phyloP scores from a whole-genome alignment of 495 filamentous ascomycete genomes.

The Chaetomium cochliodes region DNA sequence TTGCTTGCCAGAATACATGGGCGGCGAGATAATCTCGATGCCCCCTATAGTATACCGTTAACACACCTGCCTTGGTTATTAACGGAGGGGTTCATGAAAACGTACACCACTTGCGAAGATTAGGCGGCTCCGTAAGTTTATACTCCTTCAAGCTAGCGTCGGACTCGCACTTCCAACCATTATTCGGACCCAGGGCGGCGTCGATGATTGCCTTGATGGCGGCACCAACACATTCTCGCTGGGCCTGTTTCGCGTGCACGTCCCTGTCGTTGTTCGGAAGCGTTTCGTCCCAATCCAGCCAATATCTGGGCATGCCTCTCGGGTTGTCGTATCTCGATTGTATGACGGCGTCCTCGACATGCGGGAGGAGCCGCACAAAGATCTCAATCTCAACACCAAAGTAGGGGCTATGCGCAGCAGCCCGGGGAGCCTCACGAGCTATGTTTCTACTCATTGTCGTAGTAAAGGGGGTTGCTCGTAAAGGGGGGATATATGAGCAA shows the following conservation, averaged over 20 bases:
- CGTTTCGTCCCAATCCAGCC: not conserved
- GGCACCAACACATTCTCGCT: not conserved
- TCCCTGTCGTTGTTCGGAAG: not conserved
- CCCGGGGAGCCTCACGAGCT: no score
- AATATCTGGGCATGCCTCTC: not conserved
- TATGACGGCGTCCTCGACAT: not conserved
- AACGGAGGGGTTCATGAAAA: not conserved
- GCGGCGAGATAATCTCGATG: not conserved
- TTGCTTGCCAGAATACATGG: not conserved
- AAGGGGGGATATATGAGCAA: no score
- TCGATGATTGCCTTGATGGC: not conserved
- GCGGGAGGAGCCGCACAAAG: not conserved
- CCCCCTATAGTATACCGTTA: not conserved
- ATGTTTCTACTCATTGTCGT: not conserved
- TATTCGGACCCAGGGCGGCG: not conserved
- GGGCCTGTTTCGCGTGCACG: not conserved
- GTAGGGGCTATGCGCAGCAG: not conserved
- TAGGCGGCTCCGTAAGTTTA: not conserved
- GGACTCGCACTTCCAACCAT: not conserved
- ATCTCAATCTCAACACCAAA: not conserved
- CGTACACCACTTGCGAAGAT: not conserved
- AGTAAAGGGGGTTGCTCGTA: no score
- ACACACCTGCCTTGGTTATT: not conserved
- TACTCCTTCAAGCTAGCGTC: not conserved
- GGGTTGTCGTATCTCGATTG: not conserved